A percentile compares a stretch with the other conserved stretches of the same genome.
Conservation (phyloP, 2,329 filamentous ascomycete genomes). For the Penicillium concentricum region DNA sequence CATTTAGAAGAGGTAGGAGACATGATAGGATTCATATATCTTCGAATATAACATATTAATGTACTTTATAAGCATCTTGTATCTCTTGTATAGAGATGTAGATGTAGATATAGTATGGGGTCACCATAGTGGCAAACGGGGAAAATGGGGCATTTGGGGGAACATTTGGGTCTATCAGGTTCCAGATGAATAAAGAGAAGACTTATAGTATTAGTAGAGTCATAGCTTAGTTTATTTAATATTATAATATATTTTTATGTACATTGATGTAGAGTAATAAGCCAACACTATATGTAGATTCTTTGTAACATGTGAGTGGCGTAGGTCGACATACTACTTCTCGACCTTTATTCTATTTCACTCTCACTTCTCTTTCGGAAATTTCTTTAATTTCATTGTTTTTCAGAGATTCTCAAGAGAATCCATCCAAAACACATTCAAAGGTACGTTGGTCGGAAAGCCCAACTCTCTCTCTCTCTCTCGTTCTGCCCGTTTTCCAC, state of each 20-base stretch:
- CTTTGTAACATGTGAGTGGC: constrained; percentile 21
- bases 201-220: not conserved
- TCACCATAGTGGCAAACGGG: constrained; percentile 9
- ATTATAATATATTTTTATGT: not conserved
- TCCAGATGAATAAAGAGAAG: constrained; percentile 6
- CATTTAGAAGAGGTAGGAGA: not conserved
- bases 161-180: not conserved
- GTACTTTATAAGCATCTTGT: not conserved
- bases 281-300: not conserved
- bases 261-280: not conserved
- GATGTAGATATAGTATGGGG: not conserved
- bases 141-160: constrained; percentile 2
- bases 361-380: constrained; percentile 14
- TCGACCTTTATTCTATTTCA: not conserved
- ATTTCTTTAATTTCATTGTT: not conserved
- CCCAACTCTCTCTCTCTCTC: not conserved
- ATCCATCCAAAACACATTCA: not conserved
- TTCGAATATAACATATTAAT: not conserved
- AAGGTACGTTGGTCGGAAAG: constrained; percentile 7
- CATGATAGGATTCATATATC: not conserved
- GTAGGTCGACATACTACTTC: not conserved
- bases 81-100: not conserved
- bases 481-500: constrained; percentile 14
- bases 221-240: not conserved
- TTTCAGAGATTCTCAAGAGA: not conserved